phyloP scores from a whole-genome alignment of 2,329 filamentous ascomycete genomes.

The Phoma sp. region DNA sequence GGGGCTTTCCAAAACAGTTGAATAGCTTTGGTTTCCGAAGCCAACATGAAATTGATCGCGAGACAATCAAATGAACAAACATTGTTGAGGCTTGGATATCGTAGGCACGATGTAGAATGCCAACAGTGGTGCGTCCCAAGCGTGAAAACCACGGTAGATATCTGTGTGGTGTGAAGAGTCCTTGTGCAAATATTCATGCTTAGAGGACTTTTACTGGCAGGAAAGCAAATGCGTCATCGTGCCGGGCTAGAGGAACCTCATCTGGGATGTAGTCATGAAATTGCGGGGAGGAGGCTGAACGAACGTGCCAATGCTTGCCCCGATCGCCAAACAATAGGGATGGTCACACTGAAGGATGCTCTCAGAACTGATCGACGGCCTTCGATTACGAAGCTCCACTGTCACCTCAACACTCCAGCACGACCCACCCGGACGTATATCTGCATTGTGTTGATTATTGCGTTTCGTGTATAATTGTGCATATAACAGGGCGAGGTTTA shows the following conservation, averaged over 20 bases:
- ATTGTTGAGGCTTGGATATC: no score
- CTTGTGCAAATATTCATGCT: no score
- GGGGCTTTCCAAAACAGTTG: no score
- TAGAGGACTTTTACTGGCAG: no score
- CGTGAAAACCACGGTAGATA: no score
- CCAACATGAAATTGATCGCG: no score
- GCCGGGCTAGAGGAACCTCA: background rate
- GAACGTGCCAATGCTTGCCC: background rate
- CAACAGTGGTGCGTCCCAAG: no score
- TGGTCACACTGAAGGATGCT: background rate
- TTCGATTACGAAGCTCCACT: background rate
- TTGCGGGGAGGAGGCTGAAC: background rate
- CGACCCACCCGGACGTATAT: background rate
- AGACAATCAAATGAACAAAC: no score
- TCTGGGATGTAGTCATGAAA: background rate
- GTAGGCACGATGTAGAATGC: no score
- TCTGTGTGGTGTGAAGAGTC: no score
- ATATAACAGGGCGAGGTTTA: background rate
- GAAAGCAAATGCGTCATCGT: background rate
- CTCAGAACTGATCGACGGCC: background rate
- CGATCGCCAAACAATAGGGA: background rate
- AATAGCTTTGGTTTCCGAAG: no score
- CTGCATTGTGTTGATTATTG: background rate
- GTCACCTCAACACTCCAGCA: background rate
- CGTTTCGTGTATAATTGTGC: background rate